phyloP scores from a whole-genome alignment of 345 rosid species.

The Fremontodendron californicum region DNA sequence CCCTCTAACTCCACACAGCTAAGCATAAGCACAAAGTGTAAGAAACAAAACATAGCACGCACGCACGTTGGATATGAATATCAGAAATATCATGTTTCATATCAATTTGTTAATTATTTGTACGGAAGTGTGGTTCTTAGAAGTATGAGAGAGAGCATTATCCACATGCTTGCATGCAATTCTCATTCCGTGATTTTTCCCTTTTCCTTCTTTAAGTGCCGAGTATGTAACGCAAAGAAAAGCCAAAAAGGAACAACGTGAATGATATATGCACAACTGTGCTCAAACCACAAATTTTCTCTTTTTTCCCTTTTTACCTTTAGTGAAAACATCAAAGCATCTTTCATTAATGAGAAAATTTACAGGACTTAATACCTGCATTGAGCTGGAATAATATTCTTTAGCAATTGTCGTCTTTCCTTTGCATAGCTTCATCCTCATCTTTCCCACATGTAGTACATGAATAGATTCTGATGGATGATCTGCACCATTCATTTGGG shows the following conservation, averaged over 20 bases:
- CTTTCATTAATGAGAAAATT: not conserved
- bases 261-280: not conserved
- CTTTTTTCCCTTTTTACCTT: not conserved
- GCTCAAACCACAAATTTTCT: not conserved
- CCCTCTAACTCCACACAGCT: conserved; percentile 98
- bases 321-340: not conserved
- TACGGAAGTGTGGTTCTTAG: not conserved
- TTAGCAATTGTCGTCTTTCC: conserved; percentile 69
- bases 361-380: conserved; percentile 59
- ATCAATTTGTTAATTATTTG: not conserved
- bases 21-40: conserved; percentile 16
- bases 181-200: not conserved
- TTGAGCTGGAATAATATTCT: conserved; percentile 78
- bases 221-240: not conserved
- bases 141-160: not conserved
- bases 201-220: not conserved
- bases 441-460: conserved; percentile 81
- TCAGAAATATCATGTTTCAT: not conserved
- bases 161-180: not conserved
- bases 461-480: conserved; percentile 76
- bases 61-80: not conserved
- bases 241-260: not conserved
- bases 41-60: not conserved
- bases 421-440: conserved; percentile 90
- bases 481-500: conserved; percentile 70